Base-by-base conservation (phyloP, 2,329 filamentous ascomycete species). In the Trichophaea hybrida region DNA sequence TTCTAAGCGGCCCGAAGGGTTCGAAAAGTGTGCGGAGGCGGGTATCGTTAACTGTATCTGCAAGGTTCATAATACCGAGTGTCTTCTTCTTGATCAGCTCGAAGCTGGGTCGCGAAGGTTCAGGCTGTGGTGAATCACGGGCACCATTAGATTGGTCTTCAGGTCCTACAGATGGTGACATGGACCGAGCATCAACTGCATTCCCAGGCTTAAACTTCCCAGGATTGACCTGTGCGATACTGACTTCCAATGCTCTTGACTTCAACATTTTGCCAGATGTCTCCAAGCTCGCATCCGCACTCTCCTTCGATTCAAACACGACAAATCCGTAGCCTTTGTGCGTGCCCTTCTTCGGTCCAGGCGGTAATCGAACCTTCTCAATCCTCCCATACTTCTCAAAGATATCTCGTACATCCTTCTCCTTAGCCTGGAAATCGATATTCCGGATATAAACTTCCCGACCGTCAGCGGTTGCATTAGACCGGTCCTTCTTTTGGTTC, bases 1-100 rank as follows among this genome's bases (percentile, higher is more conserved):
- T 91, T 64, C 83, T 77, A 31, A 96, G 77, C 1, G 77, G 72
- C 0, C 88, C 89, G 49, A 83, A 78, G 1, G 81, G 78, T 66
- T 88, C 84, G 6, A 86, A 82, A 2, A 94, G 75, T 0, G 82
- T 78, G 49, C 81, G 81, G 58, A 98, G 81, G 34, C 90, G 87
- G 1, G 86, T 82, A 68, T 94, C 88, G 65, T 94, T 96, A 68
- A 97, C 81, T 0, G 90, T 97, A 69, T 97, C 93, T 0, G 93
- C 88, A 1, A 98, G 76, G 63, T 90, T 85, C 73, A 96, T 80
- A 33, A 98, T 75, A 7, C 84, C 85, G 54, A 97, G 78, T 0
- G 87, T 93, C 56, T 88, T 83, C 54, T 83, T 80, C 34, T 76
- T 72, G 17, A 80, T 78, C 13, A 81, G 77, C 5, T 71, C 71